Base-by-base conservation (phyloP, 306 rosid genomes). In the Senna tora region DNA sequence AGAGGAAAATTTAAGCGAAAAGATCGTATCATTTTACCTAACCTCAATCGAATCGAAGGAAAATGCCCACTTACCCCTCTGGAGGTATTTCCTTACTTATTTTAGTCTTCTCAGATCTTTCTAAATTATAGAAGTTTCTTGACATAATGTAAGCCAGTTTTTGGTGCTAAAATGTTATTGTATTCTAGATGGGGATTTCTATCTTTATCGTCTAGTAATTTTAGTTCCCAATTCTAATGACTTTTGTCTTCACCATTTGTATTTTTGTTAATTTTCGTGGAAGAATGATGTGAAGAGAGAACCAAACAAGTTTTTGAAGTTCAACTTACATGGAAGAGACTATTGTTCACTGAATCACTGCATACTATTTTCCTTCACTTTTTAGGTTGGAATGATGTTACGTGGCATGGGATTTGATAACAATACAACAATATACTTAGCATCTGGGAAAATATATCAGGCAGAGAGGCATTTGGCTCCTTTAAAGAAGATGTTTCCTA, bases 61-160 rank as follows among this genome's bases (percentile, higher is more conserved):
- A 95, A 88, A 85, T 95, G 99, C 75, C 99, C 99, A 28, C 85
- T 94, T 28, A 85, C 94, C 70, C 98, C 98, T 22, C 75, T 94
- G 55, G 98, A 94, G 97, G 98, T 94, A 65, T 30, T 67, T 60
- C 38, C 61, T 69, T 41, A 49, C 75, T 57, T 52, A 45, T 71
- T 36, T 22, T 25, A 5, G 71, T 72, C 79, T 64, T 62, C 45
- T 73, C 59, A 43, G 55, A 17, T 38, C n/a, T 64, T 11, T 45
- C 15, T 70, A 21, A 58, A 59, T 38, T 59, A 7, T 49, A 42
- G n/a, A 28, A 5, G 9, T 10, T 39, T 59, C 69, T 28, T 42
- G 51, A 45, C 67, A 16, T 55, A 32, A 66, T 38, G 47, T 59
- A 53, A 16, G 20, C 52, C 10, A 22, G 67, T 58, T 63, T 51